Evolutionary conservation across 2,329 filamentous ascomycete genomes (phyloP).

Genomic region (Tricladium varicosporioides): DNA sequence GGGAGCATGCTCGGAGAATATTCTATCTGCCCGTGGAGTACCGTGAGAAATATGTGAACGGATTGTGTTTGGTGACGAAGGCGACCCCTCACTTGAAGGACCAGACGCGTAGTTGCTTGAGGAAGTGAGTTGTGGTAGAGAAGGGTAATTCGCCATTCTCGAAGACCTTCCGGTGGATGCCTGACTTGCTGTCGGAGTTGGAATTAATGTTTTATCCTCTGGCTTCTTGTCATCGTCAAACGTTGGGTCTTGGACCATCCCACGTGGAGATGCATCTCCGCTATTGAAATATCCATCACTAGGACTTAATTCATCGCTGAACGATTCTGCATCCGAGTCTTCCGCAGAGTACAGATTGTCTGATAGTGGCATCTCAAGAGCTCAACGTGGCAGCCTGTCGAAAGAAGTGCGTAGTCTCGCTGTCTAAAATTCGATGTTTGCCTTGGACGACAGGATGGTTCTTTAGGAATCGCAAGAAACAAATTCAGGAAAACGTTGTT

Average conservation of each 20-base stretch:
- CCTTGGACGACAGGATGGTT: not conserved
- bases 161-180: slow-evolving; percentile 16
- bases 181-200: slow-evolving; percentile 18
- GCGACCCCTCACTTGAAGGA: slow-evolving; percentile 5
- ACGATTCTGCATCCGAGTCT: slow-evolving; percentile 25
- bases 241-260: slow-evolving; percentile 28
- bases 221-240: slow-evolving; percentile 20
- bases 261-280: slow-evolving; percentile 13
- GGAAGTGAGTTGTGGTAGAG: slow-evolving; percentile 16
- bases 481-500: not conserved
- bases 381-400: slow-evolving; percentile 18
- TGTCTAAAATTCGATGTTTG: not conserved
- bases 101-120: slow-evolving; percentile 25
- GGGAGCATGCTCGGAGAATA: slow-evolving; percentile 14
- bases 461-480: slow-evolving; percentile 3
- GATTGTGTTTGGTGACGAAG: slow-evolving; percentile 9
- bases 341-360: slow-evolving; percentile 27
- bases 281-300: slow-evolving; percentile 32
- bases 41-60: slow-evolving; percentile 15
- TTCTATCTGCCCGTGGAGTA: slow-evolving; percentile 13
- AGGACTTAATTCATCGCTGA: slow-evolving; percentile 30
- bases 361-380: slow-evolving; percentile 19
- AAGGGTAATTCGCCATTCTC: slow-evolving; percentile 17
- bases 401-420: not conserved
- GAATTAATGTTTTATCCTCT: slow-evolving; percentile 27